A percentile compares a stretch with the other conserved stretches of the same genome.
Conservation (phyloP, 352 stramenopile genomes). For the Pythium insidiosum region DNA sequence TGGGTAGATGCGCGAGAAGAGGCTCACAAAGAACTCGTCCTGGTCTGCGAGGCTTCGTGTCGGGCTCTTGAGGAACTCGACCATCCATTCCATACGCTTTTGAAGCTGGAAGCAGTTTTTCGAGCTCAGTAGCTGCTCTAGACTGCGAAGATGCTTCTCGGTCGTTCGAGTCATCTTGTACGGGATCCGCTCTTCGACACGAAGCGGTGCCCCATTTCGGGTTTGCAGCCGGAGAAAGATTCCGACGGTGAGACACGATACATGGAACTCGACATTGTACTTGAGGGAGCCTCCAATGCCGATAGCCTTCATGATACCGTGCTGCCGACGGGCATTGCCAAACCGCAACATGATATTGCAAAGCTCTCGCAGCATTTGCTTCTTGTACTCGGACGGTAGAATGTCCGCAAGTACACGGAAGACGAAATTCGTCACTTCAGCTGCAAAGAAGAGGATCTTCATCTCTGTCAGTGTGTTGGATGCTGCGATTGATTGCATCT, state of each 20-base stretch:
- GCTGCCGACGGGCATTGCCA: conserved; percentile 62
- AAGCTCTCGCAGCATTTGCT: conserved; percentile 70
- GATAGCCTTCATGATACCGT: conserved; percentile 83
- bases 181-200: conserved; percentile 61
- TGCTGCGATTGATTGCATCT: conserved; percentile 26
- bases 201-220: conserved; percentile 53
- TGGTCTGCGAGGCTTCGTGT: conserved; percentile 73
- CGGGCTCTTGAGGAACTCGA: conserved; percentile 57
- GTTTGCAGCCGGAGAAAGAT: conserved; percentile 78
- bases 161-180: conserved; percentile 79
- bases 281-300: conserved; percentile 67
- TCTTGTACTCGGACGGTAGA: conserved; percentile 52
- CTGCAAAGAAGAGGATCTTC: conserved; percentile 77
- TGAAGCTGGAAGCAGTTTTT: conserved; percentile 76
- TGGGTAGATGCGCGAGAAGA: conserved; percentile 82
- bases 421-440: conserved; percentile 69
- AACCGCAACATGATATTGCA: conserved; percentile 51
- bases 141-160: conserved; percentile 59
- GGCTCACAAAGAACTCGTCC: conserved; percentile 78
- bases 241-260: conserved; percentile 57
- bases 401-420: conserved; percentile 46
- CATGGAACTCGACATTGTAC: conserved; percentile 75
- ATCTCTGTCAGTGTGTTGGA: conserved; percentile 60
- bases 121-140: conserved; percentile 65
- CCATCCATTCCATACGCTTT: conserved; percentile 60